A percentile compares a stretch with the other conserved stretches of the same genome.
These are phyloP conservation scores for Leptographium radiaticola DNA, from an alignment of 2,329 filamentous ascomycete species.

Conservation along the genomic window DNA sequence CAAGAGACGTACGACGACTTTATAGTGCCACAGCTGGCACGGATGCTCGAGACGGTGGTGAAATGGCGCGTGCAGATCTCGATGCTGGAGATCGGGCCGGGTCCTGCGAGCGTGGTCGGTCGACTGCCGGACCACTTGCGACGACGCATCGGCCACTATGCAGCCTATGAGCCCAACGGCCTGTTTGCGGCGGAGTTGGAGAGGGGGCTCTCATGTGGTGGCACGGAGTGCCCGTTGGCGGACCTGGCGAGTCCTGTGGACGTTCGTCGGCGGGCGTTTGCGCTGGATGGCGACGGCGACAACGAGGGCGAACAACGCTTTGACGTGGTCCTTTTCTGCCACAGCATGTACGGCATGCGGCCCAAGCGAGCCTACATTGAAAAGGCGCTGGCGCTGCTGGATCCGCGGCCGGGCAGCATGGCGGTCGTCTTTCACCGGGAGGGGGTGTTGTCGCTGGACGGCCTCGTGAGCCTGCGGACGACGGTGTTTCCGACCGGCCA, in stretches of 20 bases:
- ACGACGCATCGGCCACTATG: conserved; percentile 33
- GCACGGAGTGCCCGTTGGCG: conserved; percentile 21
- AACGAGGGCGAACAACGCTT: conserved; percentile 22
- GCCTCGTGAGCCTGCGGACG: conserved; percentile 33
- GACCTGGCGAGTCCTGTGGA: conserved; percentile 7
- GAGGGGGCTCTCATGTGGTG: conserved; percentile 22
- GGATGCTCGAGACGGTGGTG: no score
- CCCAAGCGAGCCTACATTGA: conserved; percentile 32
- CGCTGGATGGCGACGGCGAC: conserved; percentile 10
- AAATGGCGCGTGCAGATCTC: conserved; percentile 23
- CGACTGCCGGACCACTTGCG: conserved; percentile 28
- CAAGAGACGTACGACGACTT: no score
- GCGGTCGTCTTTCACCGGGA: conserved; percentile 45
- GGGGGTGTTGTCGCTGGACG: conserved; percentile 26
- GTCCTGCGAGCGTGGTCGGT: conserved; percentile 39
- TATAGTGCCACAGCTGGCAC: no score
- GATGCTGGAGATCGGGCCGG: conserved; percentile 46
- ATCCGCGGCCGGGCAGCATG: conserved; percentile 20
- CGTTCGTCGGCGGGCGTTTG: conserved; percentile 18
- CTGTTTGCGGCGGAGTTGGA: conserved; percentile 31
- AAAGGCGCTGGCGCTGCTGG: conserved; percentile 33
- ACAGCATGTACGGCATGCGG: conserved; percentile 50
- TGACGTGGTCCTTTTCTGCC: conserved; percentile 47
- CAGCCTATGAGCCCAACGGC: conserved; percentile 38
- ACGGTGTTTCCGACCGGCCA: conserved; percentile 32